A percentile compares a stretch with the other conserved stretches of the same genome.
Conservation (phyloP, 768 basidiomycete species). For the Leucocoprinus leucothites region DNA sequence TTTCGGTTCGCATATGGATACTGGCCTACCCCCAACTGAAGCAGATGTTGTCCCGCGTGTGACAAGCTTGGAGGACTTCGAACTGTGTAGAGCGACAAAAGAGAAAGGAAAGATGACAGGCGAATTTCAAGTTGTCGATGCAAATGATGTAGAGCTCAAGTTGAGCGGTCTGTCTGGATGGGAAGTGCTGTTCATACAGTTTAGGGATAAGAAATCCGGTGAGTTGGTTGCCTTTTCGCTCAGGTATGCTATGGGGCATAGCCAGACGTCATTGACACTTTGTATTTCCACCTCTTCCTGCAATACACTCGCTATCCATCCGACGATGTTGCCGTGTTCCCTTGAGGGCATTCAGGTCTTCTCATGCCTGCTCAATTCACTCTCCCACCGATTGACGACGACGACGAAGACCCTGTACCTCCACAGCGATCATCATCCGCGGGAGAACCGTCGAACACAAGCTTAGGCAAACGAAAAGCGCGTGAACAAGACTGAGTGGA, state of each 20-base stretch:
- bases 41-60: conserved; percentile 34
- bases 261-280: neutral
- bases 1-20: conserved; percentile 4
- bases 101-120: conserved; percentile 50
- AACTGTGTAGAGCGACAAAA: conserved; percentile 53
- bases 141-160: conserved; percentile 33
- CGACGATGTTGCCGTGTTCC: conserved; percentile 12
- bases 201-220: conserved; percentile 59
- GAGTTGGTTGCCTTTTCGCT: conserved; percentile 25
- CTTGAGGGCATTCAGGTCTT: conserved; percentile 39
- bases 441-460: conserved; percentile 23
- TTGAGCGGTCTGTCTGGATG: conserved; percentile 56
- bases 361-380: conserved; percentile 58
- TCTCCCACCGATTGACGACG: conserved; percentile 56
- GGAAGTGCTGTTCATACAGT: conserved; percentile 68
- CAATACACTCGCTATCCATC: conserved; percentile 6
- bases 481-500: conserved; percentile 5
- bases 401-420: conserved; percentile 47
- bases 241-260: conserved; percentile 9
- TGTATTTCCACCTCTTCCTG: neutral
- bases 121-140: conserved; percentile 51
- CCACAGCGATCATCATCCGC: conserved; percentile 21
- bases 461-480: conserved; percentile 36
- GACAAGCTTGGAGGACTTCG: conserved; percentile 47
- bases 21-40: conserved; percentile 7